Conservation (phyloP, 768 basidiomycete species). For the Symmetrospora coprosmae region DNA sequence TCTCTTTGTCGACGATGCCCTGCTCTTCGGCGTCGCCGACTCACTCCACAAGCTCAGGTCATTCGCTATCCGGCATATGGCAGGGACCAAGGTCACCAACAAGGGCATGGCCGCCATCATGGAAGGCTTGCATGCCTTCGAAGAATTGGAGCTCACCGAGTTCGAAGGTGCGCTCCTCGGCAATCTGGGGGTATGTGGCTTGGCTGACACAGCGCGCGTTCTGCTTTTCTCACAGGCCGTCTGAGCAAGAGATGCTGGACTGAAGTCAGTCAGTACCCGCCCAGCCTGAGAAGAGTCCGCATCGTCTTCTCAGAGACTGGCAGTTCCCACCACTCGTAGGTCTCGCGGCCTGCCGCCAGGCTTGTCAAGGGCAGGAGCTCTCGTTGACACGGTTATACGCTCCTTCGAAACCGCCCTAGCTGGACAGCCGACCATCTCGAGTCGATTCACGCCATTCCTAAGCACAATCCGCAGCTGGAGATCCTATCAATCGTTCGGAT, state of each 20-base stretch:
- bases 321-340: neutral
- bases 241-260: neutral
- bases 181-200: no score
- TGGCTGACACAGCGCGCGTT: neutral
- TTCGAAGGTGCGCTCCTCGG: no score
- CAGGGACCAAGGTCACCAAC: neutral
- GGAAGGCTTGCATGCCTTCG: neutral
- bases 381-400: neutral
- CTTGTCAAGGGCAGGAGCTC: neutral
- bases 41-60: neutral
- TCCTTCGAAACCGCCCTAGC: neutral
- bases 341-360: neutral
- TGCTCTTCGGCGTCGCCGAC: neutral
- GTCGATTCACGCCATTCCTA: neutral
- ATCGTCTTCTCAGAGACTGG: neutral
- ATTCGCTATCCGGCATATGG: neutral
- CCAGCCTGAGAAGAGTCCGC: neutral
- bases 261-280: neutral
- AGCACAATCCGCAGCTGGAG: neutral
- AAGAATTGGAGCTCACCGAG: neutral
- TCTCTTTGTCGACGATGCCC: slow-evolving; percentile 7
- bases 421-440: neutral
- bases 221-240: neutral
- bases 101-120: neutral
- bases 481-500: neutral